A percentile compares a stretch with the other conserved stretches of the same genome.
Evolutionary conservation across 2,329 filamentous ascomycete species (phyloP).

Genomic region (Colletotrichum sp.): DNA sequence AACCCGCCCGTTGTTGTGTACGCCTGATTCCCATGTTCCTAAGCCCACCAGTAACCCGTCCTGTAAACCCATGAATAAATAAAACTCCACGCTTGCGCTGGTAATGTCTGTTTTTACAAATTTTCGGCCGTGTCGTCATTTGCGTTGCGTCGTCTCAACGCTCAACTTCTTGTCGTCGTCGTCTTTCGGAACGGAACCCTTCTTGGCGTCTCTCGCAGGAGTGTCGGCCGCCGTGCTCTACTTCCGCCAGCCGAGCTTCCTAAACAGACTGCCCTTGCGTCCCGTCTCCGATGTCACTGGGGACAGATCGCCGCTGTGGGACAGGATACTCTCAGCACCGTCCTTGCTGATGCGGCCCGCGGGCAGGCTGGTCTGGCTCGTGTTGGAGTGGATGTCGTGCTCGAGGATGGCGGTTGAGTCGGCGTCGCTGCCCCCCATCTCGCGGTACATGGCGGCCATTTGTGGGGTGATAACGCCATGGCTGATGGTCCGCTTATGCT

Average conservation of each 20-base stretch:
- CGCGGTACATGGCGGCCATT: conserved; percentile 36
- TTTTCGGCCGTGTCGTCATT: conserved; percentile 18
- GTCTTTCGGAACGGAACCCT: no score
- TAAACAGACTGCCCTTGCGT: conserved; percentile 4
- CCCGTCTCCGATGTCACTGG: conserved; percentile 11
- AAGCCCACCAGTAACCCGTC: background rate
- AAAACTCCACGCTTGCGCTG: conserved; percentile 22
- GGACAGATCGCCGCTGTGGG: conserved; percentile 26
- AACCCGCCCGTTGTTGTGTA: background rate
- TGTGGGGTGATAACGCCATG: conserved; percentile 49
- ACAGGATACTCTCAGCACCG: conserved; percentile 41
- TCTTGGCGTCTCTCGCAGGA: background rate
- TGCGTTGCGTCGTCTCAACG: background rate
- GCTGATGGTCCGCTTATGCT: conserved; percentile 51
- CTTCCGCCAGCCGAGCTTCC: conserved; percentile 15
- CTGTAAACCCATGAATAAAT: background rate
- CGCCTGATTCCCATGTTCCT: background rate
- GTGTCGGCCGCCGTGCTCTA: background rate
- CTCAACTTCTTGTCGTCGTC: background rate
- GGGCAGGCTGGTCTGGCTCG: conserved; percentile 9
- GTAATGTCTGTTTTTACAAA: conserved; percentile 13
- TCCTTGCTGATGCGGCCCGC: conserved; percentile 34
- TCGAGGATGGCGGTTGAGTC: conserved; percentile 7
- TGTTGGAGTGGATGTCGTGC: conserved; percentile 2
- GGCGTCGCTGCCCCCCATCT: conserved; percentile 27